Percentiles rank a stretch among this genome's conserved stretches.
phyloP scores from a whole-genome alignment of 306 rosid species.

The Quercus engelmannii region DNA sequence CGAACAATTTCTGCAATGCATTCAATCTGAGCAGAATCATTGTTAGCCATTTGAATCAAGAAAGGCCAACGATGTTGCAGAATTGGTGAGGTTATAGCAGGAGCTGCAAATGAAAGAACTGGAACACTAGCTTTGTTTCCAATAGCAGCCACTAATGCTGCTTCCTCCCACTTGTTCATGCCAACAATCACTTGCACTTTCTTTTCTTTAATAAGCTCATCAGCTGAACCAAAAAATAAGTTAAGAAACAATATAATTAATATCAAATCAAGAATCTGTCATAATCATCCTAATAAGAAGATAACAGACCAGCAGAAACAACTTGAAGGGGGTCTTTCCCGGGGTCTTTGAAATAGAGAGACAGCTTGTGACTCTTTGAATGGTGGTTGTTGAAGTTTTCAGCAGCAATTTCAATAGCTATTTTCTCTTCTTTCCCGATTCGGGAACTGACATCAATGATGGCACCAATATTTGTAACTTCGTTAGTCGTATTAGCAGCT shows the following conservation, averaged over 20 bases:
- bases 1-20: constrained; percentile 44
- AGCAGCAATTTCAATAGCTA: not conserved
- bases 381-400: not conserved
- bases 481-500: not conserved
- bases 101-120: constrained; percentile 47
- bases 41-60: constrained; percentile 42
- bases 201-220: constrained; percentile 29
- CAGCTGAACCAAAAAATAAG: constrained; percentile 17
- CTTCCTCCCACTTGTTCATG: constrained; percentile 57
- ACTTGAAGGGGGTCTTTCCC: constrained; percentile 28
- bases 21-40: constrained; percentile 30
- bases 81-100: constrained; percentile 23
- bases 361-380: constrained; percentile 15
- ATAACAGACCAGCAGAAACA: constrained; percentile 34
- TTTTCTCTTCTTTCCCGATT: not conserved
- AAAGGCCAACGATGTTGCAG: constrained; percentile 48
- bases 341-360: constrained; percentile 25
- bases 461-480: not conserved
- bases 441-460: not conserved
- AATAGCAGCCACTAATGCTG: constrained; percentile 51
- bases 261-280: too few species aligned
- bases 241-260: not conserved
- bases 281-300: not conserved
- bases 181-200: constrained; percentile 42
- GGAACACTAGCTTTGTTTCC: constrained; percentile 42